A percentile compares a stretch with the other conserved stretches of the same genome.
phyloP scores from a whole-genome alignment of 441 rosid genomes.

The Populus hybrid region DNA sequence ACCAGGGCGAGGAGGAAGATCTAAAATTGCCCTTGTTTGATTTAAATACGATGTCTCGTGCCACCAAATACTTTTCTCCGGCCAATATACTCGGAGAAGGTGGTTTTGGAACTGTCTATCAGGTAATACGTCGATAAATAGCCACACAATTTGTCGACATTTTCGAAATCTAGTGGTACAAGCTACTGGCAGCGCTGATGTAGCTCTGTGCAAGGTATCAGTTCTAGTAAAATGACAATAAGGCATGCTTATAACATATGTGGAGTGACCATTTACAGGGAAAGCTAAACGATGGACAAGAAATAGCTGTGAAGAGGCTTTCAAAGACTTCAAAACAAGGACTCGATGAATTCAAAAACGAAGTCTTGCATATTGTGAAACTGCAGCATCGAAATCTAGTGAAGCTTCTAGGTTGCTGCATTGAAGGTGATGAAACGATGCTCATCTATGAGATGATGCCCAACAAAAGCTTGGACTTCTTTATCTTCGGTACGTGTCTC shows the following conservation, averaged over 20 bases:
- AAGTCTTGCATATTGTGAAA: slow-evolving; percentile 25
- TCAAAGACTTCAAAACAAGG: slow-evolving; percentile 27
- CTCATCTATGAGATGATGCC: slow-evolving; percentile 40
- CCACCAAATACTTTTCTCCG: slow-evolving; percentile 30
- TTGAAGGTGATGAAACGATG: slow-evolving; percentile 30
- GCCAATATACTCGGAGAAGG: slow-evolving; percentile 35
- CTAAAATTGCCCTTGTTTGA: slow-evolving; percentile 27
- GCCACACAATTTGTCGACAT: neutral
- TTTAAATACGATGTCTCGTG: slow-evolving; percentile 9
- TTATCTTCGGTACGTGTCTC: slow-evolving; percentile 27
- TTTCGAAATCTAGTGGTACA: neutral
- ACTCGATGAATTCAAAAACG: slow-evolving; percentile 25
- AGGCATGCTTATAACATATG: neutral
- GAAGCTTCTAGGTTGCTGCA: slow-evolving; percentile 41
- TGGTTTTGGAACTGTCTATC: slow-evolving; percentile 34
- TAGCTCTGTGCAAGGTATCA: neutral
- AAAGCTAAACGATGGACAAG: slow-evolving; percentile 24
- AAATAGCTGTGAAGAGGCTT: slow-evolving; percentile 30
- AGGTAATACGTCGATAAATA: slow-evolving; percentile 19
- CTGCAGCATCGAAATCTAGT: slow-evolving; percentile 41
- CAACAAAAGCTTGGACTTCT: slow-evolving; percentile 39
- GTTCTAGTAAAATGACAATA: neutral
- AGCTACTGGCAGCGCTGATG: neutral
- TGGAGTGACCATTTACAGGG: slow-evolving; percentile 19
- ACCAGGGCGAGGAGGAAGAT: slow-evolving; percentile 17